Evolutionary conservation across 305 asterid genomes (phyloP).

Genomic region (Solanum hybrid): DNA sequence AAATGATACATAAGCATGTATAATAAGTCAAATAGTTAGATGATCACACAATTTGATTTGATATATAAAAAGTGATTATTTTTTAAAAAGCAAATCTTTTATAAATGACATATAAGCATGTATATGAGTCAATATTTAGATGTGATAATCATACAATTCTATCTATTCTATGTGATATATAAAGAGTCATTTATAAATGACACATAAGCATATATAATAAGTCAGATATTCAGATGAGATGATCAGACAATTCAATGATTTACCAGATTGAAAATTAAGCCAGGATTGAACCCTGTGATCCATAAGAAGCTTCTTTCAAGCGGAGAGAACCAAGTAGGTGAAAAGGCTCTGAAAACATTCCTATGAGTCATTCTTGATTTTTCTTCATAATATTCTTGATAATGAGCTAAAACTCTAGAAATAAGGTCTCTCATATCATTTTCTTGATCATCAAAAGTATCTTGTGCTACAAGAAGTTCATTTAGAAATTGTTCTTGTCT

Average conservation of each 20-base stretch:
- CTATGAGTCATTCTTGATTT: constrained; percentile 19
- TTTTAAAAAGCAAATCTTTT: no score
- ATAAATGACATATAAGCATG: not conserved
- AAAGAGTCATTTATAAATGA: no score
- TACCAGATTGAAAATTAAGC: constrained; percentile 16
- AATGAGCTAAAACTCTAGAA: constrained; percentile 24
- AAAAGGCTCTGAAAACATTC: constrained; percentile 25
- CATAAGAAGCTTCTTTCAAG: constrained; percentile 36
- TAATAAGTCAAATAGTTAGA: no score
- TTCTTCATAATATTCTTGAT: constrained; percentile 22
- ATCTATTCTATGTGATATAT: no score
- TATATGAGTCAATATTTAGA: not conserved
- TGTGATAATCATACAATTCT: not conserved
- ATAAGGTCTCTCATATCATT: constrained; percentile 2
- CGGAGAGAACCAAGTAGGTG: constrained; percentile 42
- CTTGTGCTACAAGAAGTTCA: constrained; percentile 12
- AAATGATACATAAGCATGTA: no score
- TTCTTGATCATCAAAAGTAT: not conserved
- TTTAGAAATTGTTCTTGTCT: constrained; percentile 12
- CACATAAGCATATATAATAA: not conserved
- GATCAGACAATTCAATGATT: accelerated
- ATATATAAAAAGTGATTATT: no score
- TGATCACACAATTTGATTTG: no score
- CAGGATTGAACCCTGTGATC: constrained; percentile 37
- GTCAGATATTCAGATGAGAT: not conserved